Percentiles rank a stretch among this genome's conserved stretches.
Conservation (phyloP, 805 yeast species). For the Myxozyma mucilagina region DNA sequence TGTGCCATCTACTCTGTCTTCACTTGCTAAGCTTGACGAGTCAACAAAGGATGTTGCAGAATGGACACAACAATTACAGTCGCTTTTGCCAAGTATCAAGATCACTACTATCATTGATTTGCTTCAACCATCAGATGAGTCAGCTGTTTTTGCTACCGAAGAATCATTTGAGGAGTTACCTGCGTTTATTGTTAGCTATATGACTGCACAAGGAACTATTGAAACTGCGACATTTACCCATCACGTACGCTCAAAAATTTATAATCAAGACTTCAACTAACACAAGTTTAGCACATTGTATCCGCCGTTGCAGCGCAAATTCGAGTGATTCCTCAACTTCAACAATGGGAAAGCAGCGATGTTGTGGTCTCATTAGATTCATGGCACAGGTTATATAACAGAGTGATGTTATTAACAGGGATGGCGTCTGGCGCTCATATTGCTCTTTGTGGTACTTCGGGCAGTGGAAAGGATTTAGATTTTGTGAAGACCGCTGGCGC, state of each 20-base stretch:
- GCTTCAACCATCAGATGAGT: not conserved
- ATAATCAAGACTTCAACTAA: not conserved
- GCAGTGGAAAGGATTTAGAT: constrained; percentile 7
- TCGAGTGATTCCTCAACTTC: constrained; percentile 38
- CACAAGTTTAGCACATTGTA: constrained; percentile 33
- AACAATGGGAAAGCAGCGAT: constrained; percentile 38
- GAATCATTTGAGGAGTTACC: not conserved
- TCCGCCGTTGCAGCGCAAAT: constrained; percentile 43
- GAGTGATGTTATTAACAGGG: constrained; percentile 39
- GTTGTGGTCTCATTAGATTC: constrained; percentile 38
- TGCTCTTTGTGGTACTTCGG: constrained; percentile 23
- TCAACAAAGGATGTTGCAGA: constrained; percentile 7
- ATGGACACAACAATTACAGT: constrained; percentile 20
- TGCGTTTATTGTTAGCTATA: constrained; percentile 12
- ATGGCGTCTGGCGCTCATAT: constrained; percentile 35
- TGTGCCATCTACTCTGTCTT: not conserved
- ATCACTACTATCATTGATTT: not conserved
- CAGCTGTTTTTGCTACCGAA: not conserved
- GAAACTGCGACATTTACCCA: constrained; percentile 12
- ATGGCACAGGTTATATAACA: constrained; percentile 33
- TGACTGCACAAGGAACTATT: not conserved
- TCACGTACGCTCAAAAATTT: constrained; percentile 6
- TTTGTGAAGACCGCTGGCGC: constrained; percentile 6
- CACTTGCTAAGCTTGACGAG: not conserved
- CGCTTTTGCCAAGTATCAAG: not conserved